Conservation (phyloP, 805 yeast species). For the Schizosaccharomyces osmophilus region DNA sequence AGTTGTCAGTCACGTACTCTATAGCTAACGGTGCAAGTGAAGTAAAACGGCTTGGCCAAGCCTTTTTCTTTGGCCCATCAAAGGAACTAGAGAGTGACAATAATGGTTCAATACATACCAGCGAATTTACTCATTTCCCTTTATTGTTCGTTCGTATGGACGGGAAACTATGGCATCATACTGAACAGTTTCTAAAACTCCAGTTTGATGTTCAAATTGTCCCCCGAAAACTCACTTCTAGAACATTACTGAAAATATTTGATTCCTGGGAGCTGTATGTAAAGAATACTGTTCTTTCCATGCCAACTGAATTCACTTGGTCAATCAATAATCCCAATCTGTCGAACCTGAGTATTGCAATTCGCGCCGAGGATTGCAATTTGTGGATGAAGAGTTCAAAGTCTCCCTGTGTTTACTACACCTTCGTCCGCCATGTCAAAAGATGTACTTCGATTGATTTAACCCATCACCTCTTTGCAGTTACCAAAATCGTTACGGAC, state of each 20-base stretch:
- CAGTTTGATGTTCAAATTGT: not conserved
- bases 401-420: not conserved
- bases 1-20: not conserved
- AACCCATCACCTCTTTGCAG: not conserved
- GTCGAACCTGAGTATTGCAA: not conserved
- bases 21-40: not conserved
- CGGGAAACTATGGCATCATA: not conserved
- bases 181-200: not conserved
- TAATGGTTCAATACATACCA: not conserved
- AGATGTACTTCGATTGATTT: not conserved
- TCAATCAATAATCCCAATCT: not conserved
- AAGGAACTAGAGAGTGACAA: not conserved
- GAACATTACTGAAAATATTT: not conserved
- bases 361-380: not conserved
- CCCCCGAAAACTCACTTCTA: not conserved
- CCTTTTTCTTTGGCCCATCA: not conserved
- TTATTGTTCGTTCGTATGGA: not conserved
- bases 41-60: not conserved
- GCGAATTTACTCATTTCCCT: not conserved
- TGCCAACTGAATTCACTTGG: not conserved
- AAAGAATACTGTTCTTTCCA: not conserved
- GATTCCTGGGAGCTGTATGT: not conserved
- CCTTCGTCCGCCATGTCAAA: not conserved
- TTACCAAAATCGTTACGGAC: not conserved
- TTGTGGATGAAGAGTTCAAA: not conserved